These are phyloP conservation scores for Striga asiatica DNA, from an alignment of 257 asterid species.

Conservation along the genomic window DNA sequence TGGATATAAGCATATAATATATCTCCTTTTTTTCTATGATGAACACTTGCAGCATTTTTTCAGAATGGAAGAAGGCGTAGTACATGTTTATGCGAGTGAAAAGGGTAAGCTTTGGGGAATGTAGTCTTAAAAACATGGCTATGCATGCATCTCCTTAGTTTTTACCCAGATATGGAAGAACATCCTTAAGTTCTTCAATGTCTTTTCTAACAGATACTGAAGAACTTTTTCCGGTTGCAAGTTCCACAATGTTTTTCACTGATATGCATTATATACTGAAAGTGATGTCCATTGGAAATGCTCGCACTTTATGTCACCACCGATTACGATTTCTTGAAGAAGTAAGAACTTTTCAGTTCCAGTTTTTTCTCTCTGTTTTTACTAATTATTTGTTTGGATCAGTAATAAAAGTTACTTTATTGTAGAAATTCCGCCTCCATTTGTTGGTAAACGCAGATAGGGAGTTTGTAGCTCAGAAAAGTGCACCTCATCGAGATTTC, in stretches of 20 bases:
- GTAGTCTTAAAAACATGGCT: constrained; percentile 5
- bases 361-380: constrained; percentile 13
- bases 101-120: constrained; percentile 38
- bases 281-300: constrained; percentile 76
- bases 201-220: constrained; percentile 48
- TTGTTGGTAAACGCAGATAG: constrained; percentile 70
- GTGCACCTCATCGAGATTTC: constrained; percentile 94
- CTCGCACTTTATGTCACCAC: constrained; percentile 72
- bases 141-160: background rate
- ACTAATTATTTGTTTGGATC: constrained; percentile 5
- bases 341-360: constrained; percentile 30
- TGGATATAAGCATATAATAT: constrained; percentile 18
- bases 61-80: constrained; percentile 88
- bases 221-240: constrained; percentile 77
- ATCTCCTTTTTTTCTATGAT: constrained; percentile 16
- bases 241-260: constrained; percentile 73
- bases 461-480: constrained; percentile 85
- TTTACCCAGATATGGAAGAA: background rate
- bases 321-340: constrained; percentile 81
- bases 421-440: constrained; percentile 84
- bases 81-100: constrained; percentile 66
- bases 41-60: constrained; percentile 55
- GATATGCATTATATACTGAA: constrained; percentile 81
- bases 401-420: constrained; percentile 11
- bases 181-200: constrained; percentile 5